Evolutionary conservation across 2,329 filamentous ascomycete genomes (phyloP), one percentile per base, ranked within the genome.

Genomic region (Colletotrichum sojae): DNA sequence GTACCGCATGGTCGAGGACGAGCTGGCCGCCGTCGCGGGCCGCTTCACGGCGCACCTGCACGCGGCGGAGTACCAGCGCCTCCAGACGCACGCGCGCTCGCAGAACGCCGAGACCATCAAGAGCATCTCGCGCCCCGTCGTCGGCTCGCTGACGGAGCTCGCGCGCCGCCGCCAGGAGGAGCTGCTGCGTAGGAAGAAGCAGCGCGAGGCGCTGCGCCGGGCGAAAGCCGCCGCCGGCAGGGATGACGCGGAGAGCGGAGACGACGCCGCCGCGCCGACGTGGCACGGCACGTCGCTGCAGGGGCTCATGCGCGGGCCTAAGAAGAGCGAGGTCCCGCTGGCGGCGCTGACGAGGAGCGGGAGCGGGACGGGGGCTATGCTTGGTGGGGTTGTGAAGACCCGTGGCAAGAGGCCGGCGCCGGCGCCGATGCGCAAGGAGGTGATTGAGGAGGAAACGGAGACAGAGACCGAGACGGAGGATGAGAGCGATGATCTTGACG

Each of bases 1-100:
- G 63, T 95, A 89, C 78, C 90, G 92, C 74, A 95, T 95, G 91
- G 93, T 96, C 0, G 93, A 95, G 78, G 93, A 96, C 74, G 93
- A 95, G 73, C 89, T 96, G 71, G 81, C 91, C 20, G 81, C 86
- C 16, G 88, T 90, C 0, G 93, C 93, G 0, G 87, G 89, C 60
- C 81, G 84, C 3, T 95, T 93, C 78, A 95, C 93, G 0, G 86
- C 87, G 5, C 92, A 94, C 77, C 85, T 95, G 2, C 92, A 95
- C 76, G 88, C 90, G n/a, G 91, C 90, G 16, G 92, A 94, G 78
- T 95, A 95, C 76, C 84, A 89, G 67, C 87, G 90, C 4, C 85
- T 93, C 52, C 92, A 91, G 77, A 80, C 82, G 40, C 80, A 83
- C 43, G 88, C 89, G 4, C 86, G 83, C 71, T 76, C 82, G 10